Evolutionary conservation across 345 rosid species (phyloP).

Genomic region (Zanthoxylum bungeanum): DNA sequence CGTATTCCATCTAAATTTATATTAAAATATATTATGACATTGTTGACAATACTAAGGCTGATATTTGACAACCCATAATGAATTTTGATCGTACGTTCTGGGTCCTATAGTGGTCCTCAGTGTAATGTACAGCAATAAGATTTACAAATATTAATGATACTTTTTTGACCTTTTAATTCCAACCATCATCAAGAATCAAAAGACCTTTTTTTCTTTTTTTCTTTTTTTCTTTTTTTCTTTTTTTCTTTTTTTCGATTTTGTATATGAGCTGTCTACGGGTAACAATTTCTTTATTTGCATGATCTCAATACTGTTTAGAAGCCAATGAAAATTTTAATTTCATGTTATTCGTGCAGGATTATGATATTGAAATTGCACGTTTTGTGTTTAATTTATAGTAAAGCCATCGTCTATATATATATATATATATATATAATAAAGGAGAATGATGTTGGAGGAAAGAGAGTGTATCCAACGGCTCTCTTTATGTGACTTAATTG

Average conservation of each 20-base stretch:
- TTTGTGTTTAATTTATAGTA: neutral
- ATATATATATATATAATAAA: no score
- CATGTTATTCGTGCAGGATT: neutral
- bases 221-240: no score
- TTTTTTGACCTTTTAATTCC: neutral
- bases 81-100: neutral
- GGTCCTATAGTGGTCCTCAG: neutral
- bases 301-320: no score
- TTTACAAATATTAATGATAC: neutral
- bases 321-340: neutral
- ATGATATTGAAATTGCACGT: neutral
- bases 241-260: no score
- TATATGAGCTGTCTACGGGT: neutral
- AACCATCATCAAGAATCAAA: no score
- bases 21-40: neutral
- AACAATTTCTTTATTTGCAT: neutral
- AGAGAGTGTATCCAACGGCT: no score
- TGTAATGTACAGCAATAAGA: neutral
- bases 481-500: no score
- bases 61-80: neutral
- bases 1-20: no score
- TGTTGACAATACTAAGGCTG: neutral
- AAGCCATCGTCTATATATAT: neutral
- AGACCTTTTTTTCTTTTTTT: no score
- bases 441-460: no score